Conservation (phyloP, 768 basidiomycete genomes). For the Naganishia vishniacii region DNA sequence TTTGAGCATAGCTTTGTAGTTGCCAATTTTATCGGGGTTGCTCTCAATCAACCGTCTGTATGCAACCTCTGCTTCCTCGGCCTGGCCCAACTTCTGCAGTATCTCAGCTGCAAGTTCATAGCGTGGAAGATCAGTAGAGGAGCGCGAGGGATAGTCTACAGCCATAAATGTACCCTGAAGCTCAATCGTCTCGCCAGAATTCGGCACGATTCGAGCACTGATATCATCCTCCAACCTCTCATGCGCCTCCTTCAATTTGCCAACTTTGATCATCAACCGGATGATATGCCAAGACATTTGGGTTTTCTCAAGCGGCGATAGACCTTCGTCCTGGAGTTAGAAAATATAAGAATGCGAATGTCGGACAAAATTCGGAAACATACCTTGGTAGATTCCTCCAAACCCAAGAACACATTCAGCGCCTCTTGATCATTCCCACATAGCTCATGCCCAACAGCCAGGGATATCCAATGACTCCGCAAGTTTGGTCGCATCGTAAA, state of each 20-base stretch:
- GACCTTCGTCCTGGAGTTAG: slow-evolving; percentile 33
- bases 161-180: slow-evolving; percentile 47
- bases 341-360: background rate
- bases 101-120: slow-evolving; percentile 62
- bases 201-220: slow-evolving; percentile 35
- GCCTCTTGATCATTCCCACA: slow-evolving; percentile 69
- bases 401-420: slow-evolving; percentile 65
- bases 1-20: slow-evolving; percentile 68
- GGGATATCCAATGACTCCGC: slow-evolving; percentile 81
- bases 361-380: slow-evolving; percentile 27
- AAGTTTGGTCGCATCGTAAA: slow-evolving; percentile 72
- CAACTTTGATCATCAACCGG: slow-evolving; percentile 40
- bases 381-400: slow-evolving; percentile 68
- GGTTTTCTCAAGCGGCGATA: slow-evolving; percentile 38
- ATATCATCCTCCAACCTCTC: slow-evolving; percentile 37
- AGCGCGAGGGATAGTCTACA: no score
- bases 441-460: slow-evolving; percentile 82
- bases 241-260: slow-evolving; percentile 39
- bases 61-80: slow-evolving; percentile 68
- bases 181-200: slow-evolving; percentile 40
- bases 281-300: slow-evolving; percentile 42
- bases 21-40: slow-evolving; percentile 75
- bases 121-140: background rate
- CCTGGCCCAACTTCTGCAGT: slow-evolving; percentile 60
- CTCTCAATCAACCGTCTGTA: slow-evolving; percentile 76